Evolutionary conservation across 352 stramenopile genomes (phyloP), one percentile per base, ranked within the genome.

Genomic region (Phytophthora tentaculata): DNA sequence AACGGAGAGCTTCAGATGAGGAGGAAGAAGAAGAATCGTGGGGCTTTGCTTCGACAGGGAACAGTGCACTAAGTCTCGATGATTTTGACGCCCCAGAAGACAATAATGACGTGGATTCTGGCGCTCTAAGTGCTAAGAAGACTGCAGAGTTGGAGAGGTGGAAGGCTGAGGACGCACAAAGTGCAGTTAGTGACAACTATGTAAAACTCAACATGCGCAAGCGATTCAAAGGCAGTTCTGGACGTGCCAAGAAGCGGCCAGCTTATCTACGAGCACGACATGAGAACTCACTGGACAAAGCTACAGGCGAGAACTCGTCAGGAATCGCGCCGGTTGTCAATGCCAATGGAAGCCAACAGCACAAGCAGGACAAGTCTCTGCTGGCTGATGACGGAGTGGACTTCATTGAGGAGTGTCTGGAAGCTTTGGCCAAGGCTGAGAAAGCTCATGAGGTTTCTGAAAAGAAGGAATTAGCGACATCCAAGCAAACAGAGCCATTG

Each of bases 121-220:
- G 23, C 50, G 43, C 2, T 5, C 39, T 55, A 39, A 49, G 7
- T 44, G 44, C 17, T 17, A 61, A 48, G 17, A 75, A 76, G 22
- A 49, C 52, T 9, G 65, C 60, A 19, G 70, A 76, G 24, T 90
- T 92, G 61, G 72, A 76, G 35, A 73, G 73, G 1, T 94, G 77
- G 73, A 94, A 94, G 57, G 71, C 81, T 5, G 83, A 88, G 45
- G 70, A 86, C 17, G 66, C 61, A 10, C 78, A 74, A 28, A 77
- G 78, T 56, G 52, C 56, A 2, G 81, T 94, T 12, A 89, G 84
- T 61, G 77, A 89, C 69, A 95, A 95, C 61, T 95, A 92, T 64
- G 83, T 95, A 22, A 79, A 79, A 32, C 77, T 93, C 5, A 88
- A 91, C 55, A 92, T 94, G 87, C 81, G 85, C 17, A 91, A 91